Evolutionary conservation across 257 asterid species (phyloP), one percentile per base, ranked within the genome.

Genomic region (Nyctanthes arbortristis): DNA sequence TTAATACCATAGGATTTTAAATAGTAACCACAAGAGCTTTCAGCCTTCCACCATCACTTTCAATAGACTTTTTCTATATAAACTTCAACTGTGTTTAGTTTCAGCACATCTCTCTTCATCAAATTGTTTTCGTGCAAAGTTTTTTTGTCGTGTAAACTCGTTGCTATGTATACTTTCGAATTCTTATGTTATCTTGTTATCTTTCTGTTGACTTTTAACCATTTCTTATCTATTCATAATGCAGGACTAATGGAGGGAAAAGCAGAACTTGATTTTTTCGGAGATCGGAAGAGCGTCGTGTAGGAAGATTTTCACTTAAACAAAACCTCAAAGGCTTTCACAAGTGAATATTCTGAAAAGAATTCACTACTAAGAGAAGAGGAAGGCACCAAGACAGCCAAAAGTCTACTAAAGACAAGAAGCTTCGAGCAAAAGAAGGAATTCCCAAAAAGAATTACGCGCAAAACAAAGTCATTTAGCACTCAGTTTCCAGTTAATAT

Each of bases 391-490:
- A 61, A 8, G 24, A 39, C 30, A 28, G 37, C 40, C 22, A 57
- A 37, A 55, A 60, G 60, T 20, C n/a, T 71, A 45, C 56, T 69
- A 22, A 82, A 54, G 62, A 68, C 33, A 75, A 65, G 78, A 75
- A 82, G 80, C 76, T 72, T 78, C 24, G 79, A 75, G 33, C 63
- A 71, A 24, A 61, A 67, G 55, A 71, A 68, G 13, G 75, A 66
- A 33, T 63, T 73, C 43, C 54, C n/a, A 33, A 67, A 59, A 59
- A 69, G 36, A 61, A 56, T 75, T 22, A 11, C 61, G 20, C 55
- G 40, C 49, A 67, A 67, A 70, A 63, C 77, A 3, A 79, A 60
- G 70, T 82, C 87, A 27, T 69, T 81, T 52, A 69, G 64, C 77
- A 58, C 79, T 40, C 79, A 75, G 10, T 40, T 73, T 33, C 52